Conservation (phyloP, 441 rosid species). For the Erodium moschatum region DNA sequence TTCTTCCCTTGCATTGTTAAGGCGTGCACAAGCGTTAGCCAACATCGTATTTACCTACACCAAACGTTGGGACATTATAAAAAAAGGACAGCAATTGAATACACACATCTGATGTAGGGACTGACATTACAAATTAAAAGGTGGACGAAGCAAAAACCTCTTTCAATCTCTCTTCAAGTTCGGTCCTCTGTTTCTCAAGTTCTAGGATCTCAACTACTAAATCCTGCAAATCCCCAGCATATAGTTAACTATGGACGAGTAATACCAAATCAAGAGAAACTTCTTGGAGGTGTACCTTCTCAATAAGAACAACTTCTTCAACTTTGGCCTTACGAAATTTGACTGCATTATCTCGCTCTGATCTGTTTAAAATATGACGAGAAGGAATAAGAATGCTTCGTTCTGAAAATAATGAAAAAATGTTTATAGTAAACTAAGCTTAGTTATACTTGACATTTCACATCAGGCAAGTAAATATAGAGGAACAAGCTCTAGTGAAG, state of each 20-base stretch:
- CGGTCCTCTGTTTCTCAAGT: constrained; percentile 57
- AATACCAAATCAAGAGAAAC: neutral
- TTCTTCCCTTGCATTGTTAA: constrained; percentile 75
- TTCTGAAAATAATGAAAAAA: constrained; percentile 5
- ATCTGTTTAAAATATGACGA: constrained; percentile 32
- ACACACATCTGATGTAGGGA: constrained; percentile 10
- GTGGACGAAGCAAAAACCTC: constrained; percentile 32
- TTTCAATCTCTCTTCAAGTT: constrained; percentile 68
- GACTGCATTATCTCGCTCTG: constrained; percentile 77
- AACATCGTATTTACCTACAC: constrained; percentile 57
- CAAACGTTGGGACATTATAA: constrained; percentile 8
- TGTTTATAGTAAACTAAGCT: neutral
- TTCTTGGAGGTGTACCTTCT: constrained; percentile 47
- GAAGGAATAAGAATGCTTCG: constrained; percentile 9
- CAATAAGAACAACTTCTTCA: constrained; percentile 62
- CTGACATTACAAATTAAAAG: constrained; percentile 12
- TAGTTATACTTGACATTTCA: neutral
- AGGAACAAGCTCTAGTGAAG: neutral
- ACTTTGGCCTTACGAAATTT: constrained; percentile 61
- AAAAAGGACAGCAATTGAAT: neutral
- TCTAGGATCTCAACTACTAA: constrained; percentile 44
- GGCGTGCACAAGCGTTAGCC: constrained; percentile 45
- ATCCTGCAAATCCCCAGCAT: constrained; percentile 42
- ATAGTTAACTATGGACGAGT: constrained; percentile 16
- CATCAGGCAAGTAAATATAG: neutral